phyloP scores from a whole-genome alignment of 2,329 filamentous ascomycete genomes.

The Lecanoromycetidae sp. region DNA sequence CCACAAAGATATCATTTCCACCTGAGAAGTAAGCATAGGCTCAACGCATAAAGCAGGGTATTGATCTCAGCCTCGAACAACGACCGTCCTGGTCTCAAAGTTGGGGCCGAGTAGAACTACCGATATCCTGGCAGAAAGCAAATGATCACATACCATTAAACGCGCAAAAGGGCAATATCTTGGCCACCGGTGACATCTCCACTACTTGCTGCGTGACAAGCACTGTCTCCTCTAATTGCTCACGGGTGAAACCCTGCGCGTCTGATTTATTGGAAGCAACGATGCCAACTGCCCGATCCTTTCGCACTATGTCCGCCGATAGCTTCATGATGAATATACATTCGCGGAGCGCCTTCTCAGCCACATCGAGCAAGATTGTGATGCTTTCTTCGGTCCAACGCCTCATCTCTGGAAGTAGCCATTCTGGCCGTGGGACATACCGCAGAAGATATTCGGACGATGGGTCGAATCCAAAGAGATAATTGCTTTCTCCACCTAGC shows the following conservation, averaged over 20 bases:
- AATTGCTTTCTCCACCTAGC: slow-evolving; percentile 93
- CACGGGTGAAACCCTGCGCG: slow-evolving; percentile 60
- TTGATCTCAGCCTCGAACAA: too few species aligned
- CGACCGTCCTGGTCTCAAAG: too few species aligned
- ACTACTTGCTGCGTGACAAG: slow-evolving; percentile 86
- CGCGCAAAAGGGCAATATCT: slow-evolving; percentile 75
- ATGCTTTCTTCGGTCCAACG: slow-evolving; percentile 54
- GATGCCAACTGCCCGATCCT: slow-evolving; percentile 75
- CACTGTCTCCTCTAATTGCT: slow-evolving; percentile 91
- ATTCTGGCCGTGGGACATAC: slow-evolving; percentile 47
- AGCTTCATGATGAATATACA: slow-evolving; percentile 70
- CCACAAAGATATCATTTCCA: slow-evolving; percentile 93
- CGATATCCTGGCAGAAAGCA: too few species aligned
- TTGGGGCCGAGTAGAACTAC: too few species aligned
- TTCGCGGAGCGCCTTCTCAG: slow-evolving; percentile 70
- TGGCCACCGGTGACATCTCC: slow-evolving; percentile 62
- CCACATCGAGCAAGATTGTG: slow-evolving; percentile 68
- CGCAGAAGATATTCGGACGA: slow-evolving; percentile 54
- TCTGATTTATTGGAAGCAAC: slow-evolving; percentile 42
- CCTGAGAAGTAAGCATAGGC: too few species aligned
- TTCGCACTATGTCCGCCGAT: slow-evolving; percentile 68
- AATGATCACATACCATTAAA: slow-evolving; percentile 65
- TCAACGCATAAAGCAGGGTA: too few species aligned
- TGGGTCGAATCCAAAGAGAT: slow-evolving; percentile 69
- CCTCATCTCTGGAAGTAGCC: slow-evolving; percentile 47